Base-by-base conservation (phyloP, 164 flowering plant species). In the Malania oleifera region DNA sequence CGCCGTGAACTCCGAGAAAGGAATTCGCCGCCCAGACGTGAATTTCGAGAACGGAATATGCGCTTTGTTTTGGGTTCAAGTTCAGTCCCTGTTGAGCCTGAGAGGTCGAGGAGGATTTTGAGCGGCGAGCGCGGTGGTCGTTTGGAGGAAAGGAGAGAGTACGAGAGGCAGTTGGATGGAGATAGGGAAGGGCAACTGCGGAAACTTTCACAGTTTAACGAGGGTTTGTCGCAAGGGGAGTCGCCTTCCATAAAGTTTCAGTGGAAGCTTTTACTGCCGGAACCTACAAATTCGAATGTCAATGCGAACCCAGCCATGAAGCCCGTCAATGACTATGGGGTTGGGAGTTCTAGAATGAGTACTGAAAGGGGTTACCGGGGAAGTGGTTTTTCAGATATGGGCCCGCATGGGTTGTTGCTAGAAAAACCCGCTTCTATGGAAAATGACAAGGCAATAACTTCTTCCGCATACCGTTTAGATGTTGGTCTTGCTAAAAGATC, bases 181-280 rank as follows among this genome's bases (percentile, higher is more conserved):
- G 45, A 60, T 20, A 50, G 43, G 19, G 51, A 57, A 0, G 18
- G 12, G 35, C 38, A 27, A 10, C n/a, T 24, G 20, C 29, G 41
- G 46, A 39, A 24, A 55, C 51, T 27, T 13, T 56, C 70, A 9
- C 61, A 65, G 29, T 67, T 64, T 25, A 44, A 59, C 49, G 74
- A 61, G 20, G 52, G 22, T 4, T 50, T 65, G 55, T 13, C 47
- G 1, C 40, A 13, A 0, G 39, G 40, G 11, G 72, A 67, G 6
- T 54, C 69, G 0, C 7, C 66, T 3, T 48, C 65, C 2, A 38
- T 23, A 24, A 72, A 65, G 29, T 62, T 65, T 38, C 63, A 51
- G 39, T 57, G 70, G 64, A 59, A 53, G 15, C 27, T 50, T 54
- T 52, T 61, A 5, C 47, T 67, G 39, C 40, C 20, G 0, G 63